Conservation (phyloP, 2,329 filamentous ascomycete species). For the Ophiostoma pallidulum region DNA sequence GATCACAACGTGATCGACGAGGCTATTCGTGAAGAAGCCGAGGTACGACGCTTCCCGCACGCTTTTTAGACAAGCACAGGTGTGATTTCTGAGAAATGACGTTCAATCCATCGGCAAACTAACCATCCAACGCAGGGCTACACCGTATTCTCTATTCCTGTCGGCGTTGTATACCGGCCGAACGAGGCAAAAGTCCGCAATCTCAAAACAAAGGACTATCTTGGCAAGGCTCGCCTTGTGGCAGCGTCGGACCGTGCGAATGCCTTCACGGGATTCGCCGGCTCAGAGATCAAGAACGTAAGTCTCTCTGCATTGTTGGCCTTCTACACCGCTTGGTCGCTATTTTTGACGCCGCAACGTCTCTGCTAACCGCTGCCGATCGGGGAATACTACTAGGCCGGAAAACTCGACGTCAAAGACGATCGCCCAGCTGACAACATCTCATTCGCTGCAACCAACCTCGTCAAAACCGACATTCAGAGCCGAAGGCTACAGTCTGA, state of each 20-base stretch:
- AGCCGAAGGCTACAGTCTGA: constrained; percentile 80
- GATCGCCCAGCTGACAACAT: constrained; percentile 76
- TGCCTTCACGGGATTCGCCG: constrained; percentile 73
- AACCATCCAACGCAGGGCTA: constrained; percentile 56
- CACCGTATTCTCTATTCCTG: constrained; percentile 95
- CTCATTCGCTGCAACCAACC: constrained; percentile 84
- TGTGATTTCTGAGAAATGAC: no score
- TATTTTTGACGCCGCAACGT: neutral
- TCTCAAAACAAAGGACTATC: constrained; percentile 92
- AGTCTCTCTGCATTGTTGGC: constrained; percentile 19
- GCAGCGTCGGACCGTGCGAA: constrained; percentile 76
- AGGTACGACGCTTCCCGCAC: constrained; percentile 51
- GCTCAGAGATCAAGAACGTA: constrained; percentile 68
- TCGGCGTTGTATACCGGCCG: constrained; percentile 88
- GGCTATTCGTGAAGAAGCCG: constrained; percentile 84
- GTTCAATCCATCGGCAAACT: no score
- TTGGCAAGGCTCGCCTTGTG: constrained; percentile 89
- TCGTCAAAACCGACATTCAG: constrained; percentile 76
- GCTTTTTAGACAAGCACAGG: neutral
- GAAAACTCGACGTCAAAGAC: constrained; percentile 52
- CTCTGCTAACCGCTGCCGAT: constrained; percentile 3
- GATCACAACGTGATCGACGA: constrained; percentile 98
- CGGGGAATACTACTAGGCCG: constrained; percentile 30
- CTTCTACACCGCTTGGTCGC: no score
- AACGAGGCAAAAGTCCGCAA: constrained; percentile 99